Evolutionary conservation across 192 early-diverging fungal species (phyloP), one percentile per base, ranked within the genome.

Genomic region (Coemansia sp.): DNA sequence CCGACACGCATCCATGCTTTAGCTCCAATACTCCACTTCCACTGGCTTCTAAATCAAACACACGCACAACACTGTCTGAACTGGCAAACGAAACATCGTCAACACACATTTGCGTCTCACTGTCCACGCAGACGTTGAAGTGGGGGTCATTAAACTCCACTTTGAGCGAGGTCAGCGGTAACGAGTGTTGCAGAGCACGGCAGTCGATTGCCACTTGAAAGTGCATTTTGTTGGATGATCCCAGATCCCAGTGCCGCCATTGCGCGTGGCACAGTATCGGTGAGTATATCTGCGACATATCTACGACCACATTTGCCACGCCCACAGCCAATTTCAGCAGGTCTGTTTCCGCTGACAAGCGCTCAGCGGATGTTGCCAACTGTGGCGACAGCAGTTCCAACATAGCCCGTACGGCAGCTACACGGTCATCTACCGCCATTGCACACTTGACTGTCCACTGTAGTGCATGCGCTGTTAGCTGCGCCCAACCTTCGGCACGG

Each of bases 251-350:
- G 35, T 72, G 70, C 11, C 53, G 63, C 77, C 72, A 74, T 21
- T 80, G 77, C 41, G 72, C 72, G 25, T 80, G 77, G 65, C 77
- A 74, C n/a, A 49, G 22, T 2, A 74, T 27, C 2, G 77, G 72
- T 37, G 77, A 41, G 72, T 74, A 68, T 11, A 80, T 62, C 35
- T 22, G 62, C 17, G 61, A 32, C 77, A 80, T 80, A 15, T 71
- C 72, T 17, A 80, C 60, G 8, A 29, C 14, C n/a, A 60, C 6
- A 24, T 25, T 47, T 15, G 25, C 41, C 29, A 19, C 5, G 19
- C 17, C 63, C 9, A 12, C 21, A 43, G 52, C 51, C 39, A 35
- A 17, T 29, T 23, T 2, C 19, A 56, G 22, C 35, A 65, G 35
- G 23, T 39, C 39, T 6, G 11, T 47, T 2, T 22, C 54, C 8